phyloP scores from a whole-genome alignment of 306 rosid species.

The Cucumis sativus region Cucumber_9930_V3 NC_026660.2:6006001-6006500 shows the following conservation, averaged over 20 bases:
- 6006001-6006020: no score
- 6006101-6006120: no score
- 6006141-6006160: no score
- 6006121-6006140: no score
- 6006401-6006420: constrained; percentile 77
- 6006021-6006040: no score
- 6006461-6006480: constrained; percentile 84
- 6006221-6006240: background rate
- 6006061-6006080: no score
- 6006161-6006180: no score
- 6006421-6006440: constrained; percentile 94
- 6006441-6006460: constrained; percentile 82
- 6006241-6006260: background rate
- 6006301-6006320: background rate
- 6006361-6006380: constrained; percentile 77
- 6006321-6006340: constrained; percentile 10
- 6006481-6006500: constrained; percentile 89
- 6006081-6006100: no score
- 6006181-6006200: no score
- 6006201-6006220: background rate
- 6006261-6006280: background rate
- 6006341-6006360: constrained; percentile 68
- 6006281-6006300: background rate
- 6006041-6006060: no score
- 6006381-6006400: constrained; percentile 99